Evolutionary conservation across 2,329 filamentous ascomycete genomes (phyloP).

Genomic region (Diaporthe citri): DNA sequence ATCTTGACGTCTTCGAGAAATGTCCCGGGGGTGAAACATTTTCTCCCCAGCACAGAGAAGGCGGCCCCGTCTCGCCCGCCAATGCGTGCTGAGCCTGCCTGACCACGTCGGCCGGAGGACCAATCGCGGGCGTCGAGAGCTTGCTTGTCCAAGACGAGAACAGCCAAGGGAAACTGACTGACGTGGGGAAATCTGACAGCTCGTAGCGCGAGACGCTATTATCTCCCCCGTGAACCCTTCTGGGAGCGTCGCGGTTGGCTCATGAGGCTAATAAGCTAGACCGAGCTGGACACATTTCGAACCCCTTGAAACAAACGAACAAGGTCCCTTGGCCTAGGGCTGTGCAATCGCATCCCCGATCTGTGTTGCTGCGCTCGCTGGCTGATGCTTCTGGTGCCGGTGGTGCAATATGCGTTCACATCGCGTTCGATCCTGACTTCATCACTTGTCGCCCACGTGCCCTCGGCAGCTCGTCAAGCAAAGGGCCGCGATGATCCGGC

Average conservation of each 20-base stretch:
- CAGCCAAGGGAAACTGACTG: not conserved
- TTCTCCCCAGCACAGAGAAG: not conserved
- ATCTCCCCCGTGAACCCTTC: not conserved
- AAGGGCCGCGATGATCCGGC: not conserved
- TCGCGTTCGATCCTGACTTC: too few relatives aligned
- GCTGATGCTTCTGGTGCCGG: not conserved
- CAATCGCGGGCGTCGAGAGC: not conserved
- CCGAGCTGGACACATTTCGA: not conserved
- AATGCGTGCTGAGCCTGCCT: conserved; percentile 12
- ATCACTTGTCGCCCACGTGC: not conserved
- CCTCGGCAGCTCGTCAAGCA: not conserved
- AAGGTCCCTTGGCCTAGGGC: not conserved
- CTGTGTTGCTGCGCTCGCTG: not conserved
- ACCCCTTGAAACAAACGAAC: conserved; percentile 28
- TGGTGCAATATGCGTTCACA: not conserved
- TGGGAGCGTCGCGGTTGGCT: conserved; percentile 10
- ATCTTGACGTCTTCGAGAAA: conserved; percentile 28
- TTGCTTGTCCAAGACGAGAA: not conserved
- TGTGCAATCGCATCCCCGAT: conserved; percentile 17
- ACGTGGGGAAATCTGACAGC: not conserved
- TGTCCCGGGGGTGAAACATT: not conserved
- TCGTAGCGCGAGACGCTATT: conserved; percentile 12
- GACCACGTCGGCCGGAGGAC: not conserved
- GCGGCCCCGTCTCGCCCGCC: not conserved
- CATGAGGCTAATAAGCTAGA: not conserved